These are phyloP conservation scores for Penicillium aurantiogriseum DNA, from an alignment of 2,329 filamentous ascomycete species.

Conservation along the genomic window DNA sequence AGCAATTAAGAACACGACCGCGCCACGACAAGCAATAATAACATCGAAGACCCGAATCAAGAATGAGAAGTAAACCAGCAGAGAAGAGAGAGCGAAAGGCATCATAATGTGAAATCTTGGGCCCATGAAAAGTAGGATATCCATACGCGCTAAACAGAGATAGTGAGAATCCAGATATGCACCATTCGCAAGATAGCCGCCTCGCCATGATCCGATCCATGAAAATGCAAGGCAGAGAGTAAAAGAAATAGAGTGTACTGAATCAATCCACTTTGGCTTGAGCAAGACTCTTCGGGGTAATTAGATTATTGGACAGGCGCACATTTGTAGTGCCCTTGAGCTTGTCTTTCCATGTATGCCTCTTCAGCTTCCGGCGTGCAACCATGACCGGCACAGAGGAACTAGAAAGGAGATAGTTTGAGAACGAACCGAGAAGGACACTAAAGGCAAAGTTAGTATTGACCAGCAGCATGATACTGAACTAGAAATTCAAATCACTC, in stretches of 20 bases:
- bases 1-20: background rate
- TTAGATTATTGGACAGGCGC: slow-evolving; percentile 78
- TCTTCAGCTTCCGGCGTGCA: slow-evolving; percentile 81
- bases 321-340: slow-evolving; percentile 61
- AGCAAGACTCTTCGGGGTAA: slow-evolving; percentile 66
- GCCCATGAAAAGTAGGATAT: slow-evolving; percentile 7
- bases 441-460: slow-evolving; percentile 48
- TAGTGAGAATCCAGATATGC: background rate
- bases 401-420: slow-evolving; percentile 95
- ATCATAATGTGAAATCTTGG: background rate
- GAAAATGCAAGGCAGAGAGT: slow-evolving; percentile 2
- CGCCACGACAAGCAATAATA: background rate
- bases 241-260: background rate
- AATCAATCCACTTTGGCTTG: slow-evolving; percentile 72
- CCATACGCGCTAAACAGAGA: slow-evolving; percentile 1
- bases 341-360: slow-evolving; percentile 70
- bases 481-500: slow-evolving; percentile 37
- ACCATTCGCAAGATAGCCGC: background rate
- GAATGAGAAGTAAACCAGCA: background rate
- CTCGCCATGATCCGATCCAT: background rate
- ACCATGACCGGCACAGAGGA: slow-evolving; percentile 98
- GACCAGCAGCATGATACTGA: background rate
- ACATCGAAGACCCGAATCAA: background rate
- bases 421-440: slow-evolving; percentile 92
- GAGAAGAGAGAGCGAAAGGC: background rate